These are phyloP conservation scores for Tolypocladium album DNA, from an alignment of 2,329 filamentous ascomycete genomes.

Conservation along the genomic window DNA sequence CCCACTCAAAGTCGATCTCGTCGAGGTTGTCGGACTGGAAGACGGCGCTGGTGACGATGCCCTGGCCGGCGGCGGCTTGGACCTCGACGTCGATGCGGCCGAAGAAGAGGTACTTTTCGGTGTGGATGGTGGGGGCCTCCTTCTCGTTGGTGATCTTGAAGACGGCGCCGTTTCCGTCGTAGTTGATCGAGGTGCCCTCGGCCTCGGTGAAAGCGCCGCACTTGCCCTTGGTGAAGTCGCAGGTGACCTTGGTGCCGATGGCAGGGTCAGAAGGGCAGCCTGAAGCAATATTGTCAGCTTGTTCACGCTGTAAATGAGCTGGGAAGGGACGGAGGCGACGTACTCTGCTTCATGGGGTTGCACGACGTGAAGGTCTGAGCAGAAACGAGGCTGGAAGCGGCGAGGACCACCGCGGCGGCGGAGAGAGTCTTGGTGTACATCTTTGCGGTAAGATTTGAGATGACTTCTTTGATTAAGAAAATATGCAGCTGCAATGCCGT, in stretches of 20 bases:
- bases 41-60: constrained; percentile 83
- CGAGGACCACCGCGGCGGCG: constrained; percentile 34
- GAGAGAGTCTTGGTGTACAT: constrained; percentile 36
- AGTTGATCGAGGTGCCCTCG: constrained; percentile 36
- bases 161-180: constrained; percentile 38
- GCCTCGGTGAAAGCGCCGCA: constrained; percentile 43
- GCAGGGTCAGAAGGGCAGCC: constrained; percentile 67
- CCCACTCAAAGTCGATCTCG: constrained; percentile 88
- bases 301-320: background rate
- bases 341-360: constrained; percentile 42
- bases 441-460: background rate
- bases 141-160: constrained; percentile 58
- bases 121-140: constrained; percentile 62
- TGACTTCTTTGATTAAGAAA: background rate
- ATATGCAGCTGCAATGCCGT: background rate
- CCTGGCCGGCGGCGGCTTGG: constrained; percentile 67
- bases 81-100: constrained; percentile 72
- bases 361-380: constrained; percentile 48
- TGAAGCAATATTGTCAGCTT: constrained; percentile 11
- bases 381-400: constrained; percentile 35
- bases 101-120: constrained; percentile 92
- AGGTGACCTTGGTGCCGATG: constrained; percentile 46
- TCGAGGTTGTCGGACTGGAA: constrained; percentile 85
- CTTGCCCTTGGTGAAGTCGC: constrained; percentile 69
- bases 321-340: constrained; percentile 6